These are phyloP conservation scores for Colletotrichum sp. DNA, from an alignment of 2,329 filamentous ascomycete species.

Conservation along the genomic window DNA sequence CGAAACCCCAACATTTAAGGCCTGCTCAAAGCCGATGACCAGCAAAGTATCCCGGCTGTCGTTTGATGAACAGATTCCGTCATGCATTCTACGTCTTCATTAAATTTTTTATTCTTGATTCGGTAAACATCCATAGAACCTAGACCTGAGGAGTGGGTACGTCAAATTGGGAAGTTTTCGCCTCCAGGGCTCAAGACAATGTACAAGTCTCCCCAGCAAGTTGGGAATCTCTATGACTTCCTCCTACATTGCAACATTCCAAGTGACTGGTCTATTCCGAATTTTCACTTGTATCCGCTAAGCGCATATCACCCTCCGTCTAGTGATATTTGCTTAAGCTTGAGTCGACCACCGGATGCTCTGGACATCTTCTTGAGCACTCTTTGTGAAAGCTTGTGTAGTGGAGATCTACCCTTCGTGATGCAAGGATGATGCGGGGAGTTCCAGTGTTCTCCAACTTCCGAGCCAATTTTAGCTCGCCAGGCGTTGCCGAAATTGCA, in stretches of 20 bases:
- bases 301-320: too few species aligned
- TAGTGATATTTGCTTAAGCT: background rate
- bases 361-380: background rate
- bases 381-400: background rate
- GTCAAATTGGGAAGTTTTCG: background rate
- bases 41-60: background rate
- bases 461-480: background rate
- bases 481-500: background rate
- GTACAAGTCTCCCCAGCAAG: background rate
- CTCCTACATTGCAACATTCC: too few species aligned
- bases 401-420: background rate
- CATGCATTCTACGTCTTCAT: background rate
- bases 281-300: too few species aligned
- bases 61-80: background rate
- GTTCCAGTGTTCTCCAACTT: background rate
- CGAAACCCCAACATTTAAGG: too few species aligned
- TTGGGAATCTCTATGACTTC: background rate
- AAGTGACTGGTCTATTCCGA: too few species aligned
- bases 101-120: background rate
- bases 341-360: background rate
- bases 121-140: background rate
- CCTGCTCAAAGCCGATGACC: too few species aligned
- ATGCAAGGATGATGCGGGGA: background rate
- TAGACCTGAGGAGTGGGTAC: background rate
- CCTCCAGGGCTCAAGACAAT: background rate